Percentiles rank a stretch among this genome's conserved stretches.
Evolutionary conservation across 306 rosid species (phyloP).

Genomic region (Vigna nakashimae): DNA sequence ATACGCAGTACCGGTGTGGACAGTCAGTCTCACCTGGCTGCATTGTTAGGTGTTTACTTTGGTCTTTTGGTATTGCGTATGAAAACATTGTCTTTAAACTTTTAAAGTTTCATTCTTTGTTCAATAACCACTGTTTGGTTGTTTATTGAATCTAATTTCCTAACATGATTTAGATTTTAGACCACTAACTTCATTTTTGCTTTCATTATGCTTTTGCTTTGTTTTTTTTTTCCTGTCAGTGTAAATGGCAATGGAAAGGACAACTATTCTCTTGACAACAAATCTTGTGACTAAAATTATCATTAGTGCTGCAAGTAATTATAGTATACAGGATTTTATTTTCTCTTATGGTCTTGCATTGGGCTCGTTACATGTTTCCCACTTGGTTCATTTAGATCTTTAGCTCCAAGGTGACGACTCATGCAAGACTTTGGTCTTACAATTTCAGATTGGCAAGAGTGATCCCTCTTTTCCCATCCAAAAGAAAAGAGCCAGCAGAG

Average conservation of each 20-base stretch:
- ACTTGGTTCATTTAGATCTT: slow-evolving; percentile 32
- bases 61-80: not conserved
- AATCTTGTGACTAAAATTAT: slow-evolving; percentile 1
- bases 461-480: slow-evolving; percentile 95
- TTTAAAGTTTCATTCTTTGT: too few relatives aligned
- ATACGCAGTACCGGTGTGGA: not conserved
- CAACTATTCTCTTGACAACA: slow-evolving; percentile 10
- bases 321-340: slow-evolving; percentile 17
- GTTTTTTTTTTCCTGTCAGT: slow-evolving; percentile 13
- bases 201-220: not conserved
- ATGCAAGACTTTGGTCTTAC: slow-evolving; percentile 24
- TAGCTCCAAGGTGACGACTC: slow-evolving; percentile 32
- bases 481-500: slow-evolving; percentile 90
- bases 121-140: too few relatives aligned
- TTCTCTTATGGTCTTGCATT: slow-evolving; percentile 6
- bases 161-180: too few relatives aligned
- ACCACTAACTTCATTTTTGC: not conserved
- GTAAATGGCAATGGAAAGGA: slow-evolving; percentile 6
- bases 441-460: slow-evolving; percentile 80
- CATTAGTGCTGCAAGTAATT: slow-evolving; percentile 4
- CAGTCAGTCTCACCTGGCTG: not conserved
- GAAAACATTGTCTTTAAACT: not conserved
- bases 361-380: slow-evolving; percentile 8
- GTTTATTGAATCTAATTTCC: too few relatives aligned
- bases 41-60: not conserved